Base-by-base conservation (phyloP, 1,284 basidiomycete genomes). In the Schizopora paradoxa region DNA sequence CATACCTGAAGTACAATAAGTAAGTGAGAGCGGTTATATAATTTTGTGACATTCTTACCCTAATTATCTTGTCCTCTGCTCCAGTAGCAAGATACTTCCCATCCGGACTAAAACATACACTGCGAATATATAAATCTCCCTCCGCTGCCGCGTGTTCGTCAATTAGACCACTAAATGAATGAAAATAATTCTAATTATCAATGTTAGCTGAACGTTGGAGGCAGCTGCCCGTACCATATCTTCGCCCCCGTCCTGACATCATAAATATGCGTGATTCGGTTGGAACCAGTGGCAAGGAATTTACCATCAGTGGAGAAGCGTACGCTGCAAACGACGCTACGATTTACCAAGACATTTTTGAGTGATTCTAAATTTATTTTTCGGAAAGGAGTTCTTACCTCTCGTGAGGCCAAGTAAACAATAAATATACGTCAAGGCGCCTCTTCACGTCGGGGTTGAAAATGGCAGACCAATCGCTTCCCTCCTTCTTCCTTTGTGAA, bases 381-480 rank as follows among this genome's bases (percentile, higher is more conserved):
- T 25, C 37, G n/a, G n/a, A n/a, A 22, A 29, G 13, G 10, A 16
- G 3, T 19, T 64, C 76, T 53, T 57, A 91, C 88, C 89, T 94
- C 63, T 96, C 91, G 63, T 99, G 95, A 60, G 84, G 81, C 27
- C 99, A 70, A 1, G 89, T 96, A 64, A 97, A 91, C 18, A 93
- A 83, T 45, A 98, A 66, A 38, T 71, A 73, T 14, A 99, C 90
- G 62, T 98, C 92, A 46, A 96, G 69, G 48, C 79, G 75, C 40
- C 84, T 74, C 67, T 91, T 89, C 49, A 79, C 79, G 57, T 87
- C 85, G 11, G 89, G 86, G 62, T 92, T 96, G 73, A 92, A 97
- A 43, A 96, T 79, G 14, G 91, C 92, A 58, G 94, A 88, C 95
- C 95, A 99, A 65, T 98, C 96, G 28, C 72, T 69, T 0, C 92